Evolutionary conservation across 352 stramenopile genomes (phyloP), one percentile per base, ranked within the genome.

Genomic region (Globisporangium parvum): DNA sequence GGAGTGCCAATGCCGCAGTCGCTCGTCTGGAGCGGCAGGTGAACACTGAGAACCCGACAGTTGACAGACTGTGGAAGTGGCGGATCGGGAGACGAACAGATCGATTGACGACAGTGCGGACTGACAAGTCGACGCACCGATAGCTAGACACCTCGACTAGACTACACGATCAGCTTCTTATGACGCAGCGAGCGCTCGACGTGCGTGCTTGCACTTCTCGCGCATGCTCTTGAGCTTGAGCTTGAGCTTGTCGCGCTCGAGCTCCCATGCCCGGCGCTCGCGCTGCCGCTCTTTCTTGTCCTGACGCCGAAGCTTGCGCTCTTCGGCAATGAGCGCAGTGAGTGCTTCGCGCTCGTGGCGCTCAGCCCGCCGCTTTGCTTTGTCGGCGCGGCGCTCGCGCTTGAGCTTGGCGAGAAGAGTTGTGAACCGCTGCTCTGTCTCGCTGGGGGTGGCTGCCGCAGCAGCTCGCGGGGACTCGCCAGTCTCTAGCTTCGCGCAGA

Each of bases 181-280:
- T 8, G 31, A 37, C 31, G 31, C 6, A 1, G 6, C 12, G 31
- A 37, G 31, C 31, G 31, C 31, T 37, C 31, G 31, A 37, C 12
- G 44, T 2, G 18, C 50, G 9, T n/a, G n/a, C 17, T 39, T 47
- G 15, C 39, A 46, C 21, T 31, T 42, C 50, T 46, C n/a, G 15
- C 50, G 50, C 23, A 55, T 55, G 35, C 41, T 44, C 23, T 39
- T 37, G 4, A 55, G 50, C 23, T 55, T 44, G 23, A 55, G 37
- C 33, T 37, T 35, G 33, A 55, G 23, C 15, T 37, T 35, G 50
- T 55, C 50, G 50, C 50, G 35, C 50, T 55, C 50, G 6, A 55
- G 35, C 24, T 47, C 37, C 50, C 50, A 55, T 37, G 47, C 23
- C 3, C 26, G 35, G 2, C 37, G 35, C 10, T 55, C 50, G 8